Percentiles rank a stretch among this genome's conserved stretches.
Evolutionary conservation across 331 rosid genomes (phyloP).

Genomic region (Saraca asoca): DNA sequence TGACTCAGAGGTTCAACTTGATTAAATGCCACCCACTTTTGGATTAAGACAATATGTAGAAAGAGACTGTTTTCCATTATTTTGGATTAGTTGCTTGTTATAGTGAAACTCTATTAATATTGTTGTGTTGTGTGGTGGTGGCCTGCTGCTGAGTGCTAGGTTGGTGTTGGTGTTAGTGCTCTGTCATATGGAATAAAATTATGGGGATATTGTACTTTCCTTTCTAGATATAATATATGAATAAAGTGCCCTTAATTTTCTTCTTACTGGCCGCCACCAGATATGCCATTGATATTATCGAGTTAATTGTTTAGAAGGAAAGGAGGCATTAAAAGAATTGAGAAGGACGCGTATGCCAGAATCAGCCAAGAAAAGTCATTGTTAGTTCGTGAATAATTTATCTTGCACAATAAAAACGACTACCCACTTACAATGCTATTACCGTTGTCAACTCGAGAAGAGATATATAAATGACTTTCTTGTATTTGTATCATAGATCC

Average conservation of each 20-base stretch:
- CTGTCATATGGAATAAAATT: conserved; percentile 11
- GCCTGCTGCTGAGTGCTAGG: neutral
- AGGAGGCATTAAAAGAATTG: too few species aligned
- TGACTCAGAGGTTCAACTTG: conserved; percentile 54
- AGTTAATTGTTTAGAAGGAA: too few species aligned
- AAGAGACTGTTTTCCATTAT: conserved; percentile 23
- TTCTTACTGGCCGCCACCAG: too few species aligned
- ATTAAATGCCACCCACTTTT: conserved; percentile 28
- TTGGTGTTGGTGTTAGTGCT: neutral
- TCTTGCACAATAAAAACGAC: too few species aligned
- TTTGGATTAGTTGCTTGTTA: neutral
- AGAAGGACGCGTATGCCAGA: too few species aligned
- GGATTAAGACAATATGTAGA: neutral
- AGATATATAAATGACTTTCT: too few species aligned
- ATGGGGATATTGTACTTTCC: conserved; percentile 33
- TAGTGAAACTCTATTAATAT: conserved; percentile 25
- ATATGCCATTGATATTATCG: too few species aligned
- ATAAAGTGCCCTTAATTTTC: neutral
- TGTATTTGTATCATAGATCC: too few species aligned
- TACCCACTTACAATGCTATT: too few species aligned
- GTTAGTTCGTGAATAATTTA: too few species aligned
- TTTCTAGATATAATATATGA: neutral
- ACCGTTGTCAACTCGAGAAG: too few species aligned
- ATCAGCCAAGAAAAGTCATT: too few species aligned
- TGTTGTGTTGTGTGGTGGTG: neutral